Evolutionary conservation across 1,284 basidiomycete species (phyloP).

Genomic region (Sanghuangporus sanghuang): DNA sequence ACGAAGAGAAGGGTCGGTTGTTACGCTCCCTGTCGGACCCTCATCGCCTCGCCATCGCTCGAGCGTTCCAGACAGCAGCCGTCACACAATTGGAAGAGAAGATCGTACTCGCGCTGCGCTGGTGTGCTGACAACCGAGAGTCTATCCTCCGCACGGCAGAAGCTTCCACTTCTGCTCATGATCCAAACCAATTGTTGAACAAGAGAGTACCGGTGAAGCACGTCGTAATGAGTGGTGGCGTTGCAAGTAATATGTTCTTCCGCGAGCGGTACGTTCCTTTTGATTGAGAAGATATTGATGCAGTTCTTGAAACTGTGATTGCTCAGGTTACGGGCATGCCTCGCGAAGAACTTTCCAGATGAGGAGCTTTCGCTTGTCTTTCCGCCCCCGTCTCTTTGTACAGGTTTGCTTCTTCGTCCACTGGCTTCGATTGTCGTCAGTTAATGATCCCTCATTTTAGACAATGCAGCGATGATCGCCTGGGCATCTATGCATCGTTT

Average conservation of each 20-base stretch:
- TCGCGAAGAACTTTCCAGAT: constrained; percentile 32
- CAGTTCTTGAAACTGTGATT: neutral
- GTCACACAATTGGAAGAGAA: constrained; percentile 75
- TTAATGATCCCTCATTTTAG: constrained; percentile 34
- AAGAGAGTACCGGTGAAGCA: constrained; percentile 40
- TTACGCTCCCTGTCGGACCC: constrained; percentile 20
- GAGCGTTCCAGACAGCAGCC: constrained; percentile 69
- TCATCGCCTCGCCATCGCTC: constrained; percentile 47
- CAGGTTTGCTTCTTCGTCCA: constrained; percentile 44
- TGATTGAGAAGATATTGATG: neutral
- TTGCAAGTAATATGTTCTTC: constrained; percentile 78
- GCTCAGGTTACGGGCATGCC: constrained; percentile 38
- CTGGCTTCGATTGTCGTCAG: neutral
- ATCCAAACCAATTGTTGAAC: neutral
- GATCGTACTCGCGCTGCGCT: constrained; percentile 53
- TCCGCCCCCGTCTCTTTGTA: constrained; percentile 77
- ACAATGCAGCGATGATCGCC: constrained; percentile 94
- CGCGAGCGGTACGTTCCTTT: constrained; percentile 47
- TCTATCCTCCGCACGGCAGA: neutral
- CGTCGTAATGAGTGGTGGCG: constrained; percentile 85
- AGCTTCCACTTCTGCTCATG: neutral
- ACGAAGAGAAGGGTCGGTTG: constrained; percentile 25
- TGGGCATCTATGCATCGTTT: constrained; percentile 86
- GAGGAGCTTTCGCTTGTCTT: constrained; percentile 42
- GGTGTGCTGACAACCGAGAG: constrained; percentile 29